phyloP scores from a whole-genome alignment of 1,284 basidiomycete species.

The Mycena citricolor region DNA sequence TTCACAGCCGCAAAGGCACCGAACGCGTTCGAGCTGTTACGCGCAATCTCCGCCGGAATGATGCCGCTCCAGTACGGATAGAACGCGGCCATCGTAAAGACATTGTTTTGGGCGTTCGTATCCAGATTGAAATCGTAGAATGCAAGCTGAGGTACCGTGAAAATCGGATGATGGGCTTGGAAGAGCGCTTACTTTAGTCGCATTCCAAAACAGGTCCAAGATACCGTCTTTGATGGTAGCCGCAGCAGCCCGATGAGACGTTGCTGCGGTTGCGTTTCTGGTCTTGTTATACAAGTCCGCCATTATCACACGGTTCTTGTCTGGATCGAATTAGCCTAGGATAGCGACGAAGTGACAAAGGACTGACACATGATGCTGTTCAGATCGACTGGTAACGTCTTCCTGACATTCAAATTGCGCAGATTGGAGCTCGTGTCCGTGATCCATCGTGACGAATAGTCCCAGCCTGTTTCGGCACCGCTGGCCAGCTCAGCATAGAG shows the following conservation, averaged over 20 bases:
- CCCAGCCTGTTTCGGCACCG: constrained; percentile 81
- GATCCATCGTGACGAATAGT: constrained; percentile 47
- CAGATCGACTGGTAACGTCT: constrained; percentile 74
- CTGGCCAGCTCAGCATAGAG: constrained; percentile 89
- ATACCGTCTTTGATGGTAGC: constrained; percentile 63
- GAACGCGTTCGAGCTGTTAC: constrained; percentile 63
- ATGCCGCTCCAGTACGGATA: constrained; percentile 90
- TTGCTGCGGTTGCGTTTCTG: constrained; percentile 45
- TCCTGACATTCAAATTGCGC: constrained; percentile 70
- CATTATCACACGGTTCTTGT: constrained; percentile 63
- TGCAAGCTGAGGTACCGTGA: constrained; percentile 48
- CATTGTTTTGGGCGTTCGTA: constrained; percentile 56
- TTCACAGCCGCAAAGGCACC: constrained; percentile 73
- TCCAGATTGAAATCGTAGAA: constrained; percentile 88
- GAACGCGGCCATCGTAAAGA: constrained; percentile 75
- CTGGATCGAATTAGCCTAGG: constrained; percentile 34
- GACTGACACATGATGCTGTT: constrained; percentile 82
- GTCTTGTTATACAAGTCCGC: constrained; percentile 59
- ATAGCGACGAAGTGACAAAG: constrained; percentile 1
- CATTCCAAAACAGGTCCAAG: constrained; percentile 86
- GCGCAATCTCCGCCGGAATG: constrained; percentile 68
- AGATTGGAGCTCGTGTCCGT: constrained; percentile 55
- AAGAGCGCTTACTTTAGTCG: constrained; percentile 44
- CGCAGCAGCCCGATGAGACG: constrained; percentile 61
- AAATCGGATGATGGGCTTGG: background rate